phyloP scores from a whole-genome alignment of 2,329 filamentous ascomycete genomes.

The Penicillium brasilianum region DNA sequence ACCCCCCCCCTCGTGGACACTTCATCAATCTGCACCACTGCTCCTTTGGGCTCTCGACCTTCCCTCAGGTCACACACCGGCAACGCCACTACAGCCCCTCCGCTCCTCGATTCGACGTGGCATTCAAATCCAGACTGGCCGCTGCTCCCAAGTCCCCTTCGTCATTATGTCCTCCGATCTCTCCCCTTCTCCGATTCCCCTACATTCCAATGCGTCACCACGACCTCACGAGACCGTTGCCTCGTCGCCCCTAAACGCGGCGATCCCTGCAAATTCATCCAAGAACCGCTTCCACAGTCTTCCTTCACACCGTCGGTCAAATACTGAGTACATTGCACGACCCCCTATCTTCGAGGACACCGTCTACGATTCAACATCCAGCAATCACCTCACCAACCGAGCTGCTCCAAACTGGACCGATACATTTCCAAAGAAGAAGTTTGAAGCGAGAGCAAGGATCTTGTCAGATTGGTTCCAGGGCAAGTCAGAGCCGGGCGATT shows the following conservation, averaged over 20 bases:
- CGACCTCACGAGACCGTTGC: conserved; percentile 28
- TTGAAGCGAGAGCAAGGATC: conserved; percentile 41
- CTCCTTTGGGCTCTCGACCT: background rate
- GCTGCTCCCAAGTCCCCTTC: conserved; percentile 5
- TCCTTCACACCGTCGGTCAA: conserved; percentile 41
- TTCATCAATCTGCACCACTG: conserved; percentile 9
- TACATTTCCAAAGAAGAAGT: conserved; percentile 36
- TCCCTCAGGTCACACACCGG: conserved; percentile 19
- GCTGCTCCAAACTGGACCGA: conserved; percentile 28
- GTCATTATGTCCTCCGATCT: conserved; percentile 24
- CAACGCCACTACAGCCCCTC: conserved; percentile 20
- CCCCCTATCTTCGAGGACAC: conserved; percentile 36
- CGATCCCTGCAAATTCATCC: conserved; percentile 20
- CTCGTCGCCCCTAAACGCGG: conserved; percentile 25
- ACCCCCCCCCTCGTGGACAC: background rate
- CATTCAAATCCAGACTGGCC: conserved; percentile 35
- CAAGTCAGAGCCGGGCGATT: conserved; percentile 55
- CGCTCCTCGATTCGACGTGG: conserved; percentile 35
- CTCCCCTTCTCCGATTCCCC: conserved; percentile 24
- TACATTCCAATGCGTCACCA: conserved; percentile 33
- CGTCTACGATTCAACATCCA: conserved; percentile 29
- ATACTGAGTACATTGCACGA: conserved; percentile 40
- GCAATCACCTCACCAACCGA: conserved; percentile 14
- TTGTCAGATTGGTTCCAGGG: conserved; percentile 60
- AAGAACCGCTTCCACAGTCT: conserved; percentile 25